Percentiles rank a stretch among this genome's conserved stretches.
These are phyloP conservation scores for Chrysanthemum lavandulifolium DNA, from an alignment of 129 eudicot species.

Conservation along the genomic window DNA sequence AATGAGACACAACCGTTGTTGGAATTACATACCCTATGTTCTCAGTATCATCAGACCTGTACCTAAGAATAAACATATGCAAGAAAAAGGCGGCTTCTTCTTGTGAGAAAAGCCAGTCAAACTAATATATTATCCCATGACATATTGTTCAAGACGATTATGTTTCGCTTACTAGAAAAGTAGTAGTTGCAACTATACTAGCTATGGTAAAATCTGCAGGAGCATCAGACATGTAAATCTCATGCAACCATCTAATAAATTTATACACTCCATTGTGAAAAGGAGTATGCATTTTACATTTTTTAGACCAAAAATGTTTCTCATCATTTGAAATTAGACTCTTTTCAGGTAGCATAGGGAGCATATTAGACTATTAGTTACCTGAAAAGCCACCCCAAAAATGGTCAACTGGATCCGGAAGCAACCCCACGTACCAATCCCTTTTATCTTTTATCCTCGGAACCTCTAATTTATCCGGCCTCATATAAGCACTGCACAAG, in stretches of 20 bases:
- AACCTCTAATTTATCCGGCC: slow-evolving; percentile 88
- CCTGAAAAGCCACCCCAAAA: slow-evolving; percentile 97
- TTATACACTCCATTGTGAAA: slow-evolving; percentile 4
- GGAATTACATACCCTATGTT: too few relatives aligned
- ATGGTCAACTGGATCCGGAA: slow-evolving; percentile 80
- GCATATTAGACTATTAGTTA: slow-evolving; percentile 32
- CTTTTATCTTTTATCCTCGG: slow-evolving; percentile 83
- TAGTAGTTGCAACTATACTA: too few relatives aligned
- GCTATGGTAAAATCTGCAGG: too few relatives aligned
- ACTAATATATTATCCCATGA: slow-evolving; percentile 11
- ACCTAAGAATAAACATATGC: slow-evolving; percentile 44
- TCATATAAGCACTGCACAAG: slow-evolving; percentile 67
- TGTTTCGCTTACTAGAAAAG: too few relatives aligned
- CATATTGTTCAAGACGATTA: slow-evolving; percentile 3
- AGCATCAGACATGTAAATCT: too few relatives aligned
- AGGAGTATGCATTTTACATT: slow-evolving; percentile 6
- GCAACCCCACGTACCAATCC: slow-evolving; percentile 90
- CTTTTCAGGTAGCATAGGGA: slow-evolving; percentile 11
- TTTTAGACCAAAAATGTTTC: not conserved
- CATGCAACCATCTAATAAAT: too few relatives aligned
- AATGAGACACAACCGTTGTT: too few relatives aligned
- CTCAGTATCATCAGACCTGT: slow-evolving; percentile 83
- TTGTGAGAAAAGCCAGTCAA: slow-evolving; percentile 14
- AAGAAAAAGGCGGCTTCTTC: slow-evolving; percentile 16
- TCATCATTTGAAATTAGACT: slow-evolving; percentile 12